Evolutionary conservation across 2,329 filamentous ascomycete genomes (phyloP).

Genomic region (Mollisia scopiformis): DNA sequence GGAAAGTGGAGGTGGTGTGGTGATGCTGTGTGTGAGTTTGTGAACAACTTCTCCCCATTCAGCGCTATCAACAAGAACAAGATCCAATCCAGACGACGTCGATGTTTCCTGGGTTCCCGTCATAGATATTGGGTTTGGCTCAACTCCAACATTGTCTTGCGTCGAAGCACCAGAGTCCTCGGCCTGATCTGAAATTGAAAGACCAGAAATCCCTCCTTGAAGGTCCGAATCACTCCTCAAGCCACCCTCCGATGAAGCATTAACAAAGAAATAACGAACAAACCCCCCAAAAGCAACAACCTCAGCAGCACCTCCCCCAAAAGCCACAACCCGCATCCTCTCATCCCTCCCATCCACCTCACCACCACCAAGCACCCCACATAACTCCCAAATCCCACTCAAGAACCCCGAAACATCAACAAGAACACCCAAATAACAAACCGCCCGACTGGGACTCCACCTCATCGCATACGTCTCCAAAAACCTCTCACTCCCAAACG

Average conservation of each 20-base stretch:
- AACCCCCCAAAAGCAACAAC: constrained; percentile 65
- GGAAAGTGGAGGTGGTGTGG: constrained; percentile 51
- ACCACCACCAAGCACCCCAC: not conserved
- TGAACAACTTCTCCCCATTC: constrained; percentile 70
- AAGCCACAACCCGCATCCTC: constrained; percentile 23
- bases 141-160: not conserved
- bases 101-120: not conserved
- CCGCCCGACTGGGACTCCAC: constrained; percentile 86
- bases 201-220: constrained; percentile 11
- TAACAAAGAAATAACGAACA: constrained; percentile 41
- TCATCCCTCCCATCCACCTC: not conserved
- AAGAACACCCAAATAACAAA: constrained; percentile 75
- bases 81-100: constrained; percentile 26
- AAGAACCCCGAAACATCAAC: constrained; percentile 34
- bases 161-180: not conserved
- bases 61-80: constrained; percentile 80
- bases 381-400: constrained; percentile 10
- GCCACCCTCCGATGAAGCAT: constrained; percentile 7
- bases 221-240: not conserved
- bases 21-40: constrained; percentile 60
- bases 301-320: constrained; percentile 59
- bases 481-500: constrained; percentile 73
- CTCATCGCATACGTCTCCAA: constrained; percentile 84
- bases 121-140: not conserved
- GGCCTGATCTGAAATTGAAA: constrained; percentile 13